Evolutionary conservation across 768 basidiomycete genomes (phyloP), one percentile per base, ranked within the genome.

Genomic region (Russula griseocarnosa): DNA sequence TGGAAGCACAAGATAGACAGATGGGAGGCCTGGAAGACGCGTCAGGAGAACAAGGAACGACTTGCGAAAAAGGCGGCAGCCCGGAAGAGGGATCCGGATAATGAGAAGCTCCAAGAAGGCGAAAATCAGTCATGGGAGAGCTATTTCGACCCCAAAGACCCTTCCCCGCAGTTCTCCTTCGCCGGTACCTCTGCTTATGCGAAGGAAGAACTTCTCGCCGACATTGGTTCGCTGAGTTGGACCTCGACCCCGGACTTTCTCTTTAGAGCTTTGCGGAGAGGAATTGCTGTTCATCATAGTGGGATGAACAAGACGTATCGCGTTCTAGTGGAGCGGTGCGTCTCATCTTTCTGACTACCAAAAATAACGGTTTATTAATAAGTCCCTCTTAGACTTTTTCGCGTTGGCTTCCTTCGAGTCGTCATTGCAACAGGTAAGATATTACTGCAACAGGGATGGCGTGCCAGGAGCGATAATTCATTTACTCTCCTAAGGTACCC

Each of bases 251-350:
- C 76, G 3, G 28, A 53, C 20, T 84, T 82, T 81, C 77, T 79
- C 5, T 57, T 83, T 26, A 63, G 59, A 13, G 83, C 82, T 10
- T 73, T 90, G 54, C 71, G 72, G 55, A 76, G 88, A 36, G 87
- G 87, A 34, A 81, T 90, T 34, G 87, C 81, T 0, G 80, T 90
- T 14, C 87, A 90, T 67, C 88, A 89, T 71, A 69, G 83, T 10
- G 87, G 87, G 22, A 85, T 90, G 86, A 82, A 82, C 63, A 85
- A 81, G 69, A 72, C 72, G 1, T 89, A 88, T 70, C 73, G 86
- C 49, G 76, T 77, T 51, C 66, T 85, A 0, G 76, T 87, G 0
- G 85, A 87, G 76, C 82, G 81, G 83, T 83, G 63, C 52, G 70
- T 50, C 26, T 20, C 1, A 56, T 18, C 50, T 40, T 28, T 36